phyloP scores from a whole-genome alignment of 2,329 filamentous ascomycete genomes.

The Pyricularia pennisetigena region DNA sequence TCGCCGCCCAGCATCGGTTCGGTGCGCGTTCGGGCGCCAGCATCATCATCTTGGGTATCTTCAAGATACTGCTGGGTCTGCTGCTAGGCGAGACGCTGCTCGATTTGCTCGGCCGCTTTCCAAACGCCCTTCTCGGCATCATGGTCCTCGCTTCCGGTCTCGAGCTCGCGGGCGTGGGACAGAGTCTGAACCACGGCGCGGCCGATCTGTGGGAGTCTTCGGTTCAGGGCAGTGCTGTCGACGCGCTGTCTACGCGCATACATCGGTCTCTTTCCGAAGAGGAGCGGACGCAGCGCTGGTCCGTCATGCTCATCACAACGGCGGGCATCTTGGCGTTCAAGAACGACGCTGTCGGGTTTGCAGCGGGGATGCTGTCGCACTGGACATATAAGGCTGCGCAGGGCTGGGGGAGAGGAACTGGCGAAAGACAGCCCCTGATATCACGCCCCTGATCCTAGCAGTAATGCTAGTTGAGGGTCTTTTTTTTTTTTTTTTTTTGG shows the following conservation, averaged over 20 bases:
- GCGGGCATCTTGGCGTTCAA: conserved; percentile 75
- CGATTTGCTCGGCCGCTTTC: conserved; percentile 60
- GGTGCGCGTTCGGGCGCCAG: conserved; percentile 81
- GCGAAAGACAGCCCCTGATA: conserved; percentile 20
- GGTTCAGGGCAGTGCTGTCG: conserved; percentile 14
- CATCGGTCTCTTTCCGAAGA: conserved; percentile 49
- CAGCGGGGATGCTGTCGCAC: conserved; percentile 73
- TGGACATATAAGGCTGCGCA: conserved; percentile 47
- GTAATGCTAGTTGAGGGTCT: background rate
- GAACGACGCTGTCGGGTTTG: conserved; percentile 82
- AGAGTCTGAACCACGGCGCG: conserved; percentile 68
- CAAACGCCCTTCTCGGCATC: conserved; percentile 66
- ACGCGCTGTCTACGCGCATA: conserved; percentile 24
- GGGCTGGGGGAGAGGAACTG: conserved; percentile 21
- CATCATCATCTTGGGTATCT: conserved; percentile 65
- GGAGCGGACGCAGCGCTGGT: conserved; percentile 69
- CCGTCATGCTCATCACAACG: conserved; percentile 81
- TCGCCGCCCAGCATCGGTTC: conserved; percentile 87
- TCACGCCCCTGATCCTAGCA: background rate
- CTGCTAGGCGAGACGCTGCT: conserved; percentile 67
- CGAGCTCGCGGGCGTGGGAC: conserved; percentile 77
- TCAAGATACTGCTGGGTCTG: conserved; percentile 70
- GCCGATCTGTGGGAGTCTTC: conserved; percentile 49
- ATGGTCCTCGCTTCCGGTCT: conserved; percentile 87
- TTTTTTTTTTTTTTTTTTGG: background rate